A percentile compares a stretch with the other conserved stretches of the same genome.
These are phyloP conservation scores for Onygenales sp. DNA, from an alignment of 2,329 filamentous ascomycete genomes.

Conservation along the genomic window DNA sequence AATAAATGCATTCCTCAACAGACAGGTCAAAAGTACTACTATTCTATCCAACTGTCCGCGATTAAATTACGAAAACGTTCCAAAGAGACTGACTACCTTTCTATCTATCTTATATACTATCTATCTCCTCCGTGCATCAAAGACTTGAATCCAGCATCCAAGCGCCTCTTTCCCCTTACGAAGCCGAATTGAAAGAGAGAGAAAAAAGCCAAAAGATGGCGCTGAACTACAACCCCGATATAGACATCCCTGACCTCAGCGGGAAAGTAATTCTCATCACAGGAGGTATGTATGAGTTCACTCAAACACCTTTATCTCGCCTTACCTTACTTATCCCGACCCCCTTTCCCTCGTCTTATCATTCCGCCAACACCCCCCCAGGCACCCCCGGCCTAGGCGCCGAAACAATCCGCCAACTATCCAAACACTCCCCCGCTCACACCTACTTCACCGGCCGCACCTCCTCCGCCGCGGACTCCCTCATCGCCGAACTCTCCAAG, in stretches of 20 bases:
- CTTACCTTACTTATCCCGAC: background rate
- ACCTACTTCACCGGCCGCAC: slow-evolving; percentile 41
- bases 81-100: too few relatives aligned
- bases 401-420: slow-evolving; percentile 35
- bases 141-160: too few relatives aligned
- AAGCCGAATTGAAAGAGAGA: too few relatives aligned
- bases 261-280: slow-evolving; percentile 36
- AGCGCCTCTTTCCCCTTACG: too few relatives aligned
- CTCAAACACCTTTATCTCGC: too few relatives aligned
- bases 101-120: too few relatives aligned
- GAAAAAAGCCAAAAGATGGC: background rate
- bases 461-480: slow-evolving; percentile 27
- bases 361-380: slow-evolving; percentile 7
- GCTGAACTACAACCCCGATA: slow-evolving; percentile 21
- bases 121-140: too few relatives aligned
- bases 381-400: slow-evolving; percentile 41
- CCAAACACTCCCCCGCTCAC: slow-evolving; percentile 30
- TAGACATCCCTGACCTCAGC: slow-evolving; percentile 30
- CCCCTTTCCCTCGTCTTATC: background rate
- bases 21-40: too few relatives aligned
- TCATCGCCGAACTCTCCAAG: slow-evolving; percentile 30
- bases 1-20: too few relatives aligned
- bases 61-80: too few relatives aligned
- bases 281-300: slow-evolving; percentile 20
- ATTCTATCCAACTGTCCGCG: too few relatives aligned